Evolutionary conservation across 768 basidiomycete species (phyloP), one percentile per base, ranked within the genome.

Genomic region (Symmetrospora coprosmae): DNA sequence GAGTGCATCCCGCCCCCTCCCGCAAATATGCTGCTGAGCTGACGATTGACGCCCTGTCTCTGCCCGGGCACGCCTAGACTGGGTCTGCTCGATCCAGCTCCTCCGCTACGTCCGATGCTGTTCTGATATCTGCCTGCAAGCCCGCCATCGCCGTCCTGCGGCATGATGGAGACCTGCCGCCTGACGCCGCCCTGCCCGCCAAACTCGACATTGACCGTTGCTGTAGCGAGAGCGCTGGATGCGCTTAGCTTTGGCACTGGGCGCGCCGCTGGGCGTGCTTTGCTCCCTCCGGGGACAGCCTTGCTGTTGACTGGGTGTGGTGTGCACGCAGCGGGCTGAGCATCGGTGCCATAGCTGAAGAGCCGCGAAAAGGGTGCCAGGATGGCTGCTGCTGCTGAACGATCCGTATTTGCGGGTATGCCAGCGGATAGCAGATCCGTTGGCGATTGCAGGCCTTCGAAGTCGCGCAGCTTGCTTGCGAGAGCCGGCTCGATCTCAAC

Each of bases 121-220:
- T 38, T 1, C 27, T n/a, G 43, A 28, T 50, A 65, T 11, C 16
- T 30, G 2, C 21, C 48, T 31, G 61, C 50, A 21, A 31, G 31
- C 4, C 27, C 53, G 4, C 46, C 39, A 17, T 39, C 46, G 16
- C 27, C 40, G 7, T 28, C 14, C 33, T 28, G 27, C 19, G 60
- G 33, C 43, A 33, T 55, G 34, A 28, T 23, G 13, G 60, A 62
- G 1, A 55, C 49, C 23, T 62, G 62, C 17, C 64, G 55, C 3
- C 66, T 60, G 1, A 67, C 62, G 1, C 55, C 60, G 0, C 62
- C 64, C 39, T 43, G 74, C 2, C 86, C 84, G 2, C 82, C 86
- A 72, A 96, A 97, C 75, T 94, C 91, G 58, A 99, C 92, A 61
- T 90, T 94, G 66, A 97, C 91, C 1, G 88, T 90, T 48, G 86